A percentile compares a stretch with the other conserved stretches of the same genome.
Conservation (phyloP, 192 early-diverging fungal genomes). For the Dispira simplex region DNA sequence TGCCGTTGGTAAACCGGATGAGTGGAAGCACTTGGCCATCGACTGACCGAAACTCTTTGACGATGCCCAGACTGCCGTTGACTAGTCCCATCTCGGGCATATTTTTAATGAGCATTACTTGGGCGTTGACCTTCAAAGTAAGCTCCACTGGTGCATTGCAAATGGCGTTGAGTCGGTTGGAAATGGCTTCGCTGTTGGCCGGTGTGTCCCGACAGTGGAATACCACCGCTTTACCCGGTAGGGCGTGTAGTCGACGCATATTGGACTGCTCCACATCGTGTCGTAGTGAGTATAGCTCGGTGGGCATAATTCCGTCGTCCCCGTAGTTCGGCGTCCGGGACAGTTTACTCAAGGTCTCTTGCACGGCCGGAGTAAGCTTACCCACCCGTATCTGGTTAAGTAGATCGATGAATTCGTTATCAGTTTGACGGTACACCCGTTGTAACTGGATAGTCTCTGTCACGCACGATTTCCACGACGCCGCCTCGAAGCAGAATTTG, state of each 20-base stretch:
- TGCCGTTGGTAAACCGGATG: slow-evolving; percentile 23
- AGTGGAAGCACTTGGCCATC: slow-evolving; percentile 17
- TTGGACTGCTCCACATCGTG: slow-evolving; percentile 66
- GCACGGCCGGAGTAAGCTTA: slow-evolving; percentile 34
- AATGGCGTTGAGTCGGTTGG: slow-evolving; percentile 20
- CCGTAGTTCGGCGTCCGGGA: slow-evolving; percentile 33
- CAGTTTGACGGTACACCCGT: slow-evolving; percentile 75
- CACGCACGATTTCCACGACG: slow-evolving; percentile 35
- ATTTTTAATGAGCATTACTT: slow-evolving; percentile 82
- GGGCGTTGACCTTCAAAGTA: slow-evolving; percentile 55
- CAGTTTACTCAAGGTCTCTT: slow-evolving; percentile 28
- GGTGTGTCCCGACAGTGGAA: slow-evolving; percentile 32
- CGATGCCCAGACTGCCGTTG: slow-evolving; percentile 66
- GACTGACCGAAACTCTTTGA: slow-evolving; percentile 23
- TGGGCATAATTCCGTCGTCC: slow-evolving; percentile 44
- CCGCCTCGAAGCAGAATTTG: slow-evolving; percentile 49
- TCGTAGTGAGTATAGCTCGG: slow-evolving; percentile 59
- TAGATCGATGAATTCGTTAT: slow-evolving; percentile 60
- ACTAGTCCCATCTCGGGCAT: slow-evolving; percentile 42
- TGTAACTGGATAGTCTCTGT: slow-evolving; percentile 44
- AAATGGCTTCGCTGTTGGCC: slow-evolving; percentile 3
- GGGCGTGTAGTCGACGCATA: slow-evolving; percentile 25
- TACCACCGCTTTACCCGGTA: slow-evolving; percentile 29
- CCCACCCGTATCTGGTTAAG: slow-evolving; percentile 79
- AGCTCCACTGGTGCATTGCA: slow-evolving; percentile 44